Evolutionary conservation across 1,284 basidiomycete species (phyloP).

Genomic region (Porogramme epimiltina): DNA sequence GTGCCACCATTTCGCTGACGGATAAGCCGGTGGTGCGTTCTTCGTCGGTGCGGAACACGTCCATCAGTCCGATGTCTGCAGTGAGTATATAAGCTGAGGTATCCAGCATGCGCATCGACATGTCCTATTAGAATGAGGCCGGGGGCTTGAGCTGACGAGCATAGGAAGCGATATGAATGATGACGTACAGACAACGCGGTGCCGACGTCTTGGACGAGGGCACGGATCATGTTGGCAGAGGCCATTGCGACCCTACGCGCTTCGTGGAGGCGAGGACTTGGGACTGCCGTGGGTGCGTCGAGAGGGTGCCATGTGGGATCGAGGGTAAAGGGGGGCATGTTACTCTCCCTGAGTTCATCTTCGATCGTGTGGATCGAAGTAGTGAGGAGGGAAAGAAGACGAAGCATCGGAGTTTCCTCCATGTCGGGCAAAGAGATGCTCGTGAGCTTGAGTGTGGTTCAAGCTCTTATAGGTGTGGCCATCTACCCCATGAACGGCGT

Average conservation of each 20-base stretch:
- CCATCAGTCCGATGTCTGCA: neutral
- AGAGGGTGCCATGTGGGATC: neutral
- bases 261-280: neutral
- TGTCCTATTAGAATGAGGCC: too few species aligned
- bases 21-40: neutral
- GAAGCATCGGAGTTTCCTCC: neutral
- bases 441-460: too few species aligned
- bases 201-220: neutral
- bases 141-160: too few species aligned
- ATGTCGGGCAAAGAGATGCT: too few species aligned
- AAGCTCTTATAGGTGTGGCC: too few species aligned
- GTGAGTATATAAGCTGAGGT: neutral
- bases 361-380: constrained; percentile 1
- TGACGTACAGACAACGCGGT: neutral
- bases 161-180: neutral
- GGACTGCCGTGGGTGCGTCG: neutral
- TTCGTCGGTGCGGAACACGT: neutral
- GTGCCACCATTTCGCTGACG: neutral
- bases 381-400: neutral
- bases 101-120: neutral
- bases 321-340: neutral
- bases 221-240: neutral
- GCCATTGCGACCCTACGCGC: neutral
- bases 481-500: too few species aligned
- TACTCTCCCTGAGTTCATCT: neutral